Evolutionary conservation across 108 stramenopile genomes (phyloP), one percentile per base, ranked within the genome.

Genomic region (Nitzschia sp.): DNA sequence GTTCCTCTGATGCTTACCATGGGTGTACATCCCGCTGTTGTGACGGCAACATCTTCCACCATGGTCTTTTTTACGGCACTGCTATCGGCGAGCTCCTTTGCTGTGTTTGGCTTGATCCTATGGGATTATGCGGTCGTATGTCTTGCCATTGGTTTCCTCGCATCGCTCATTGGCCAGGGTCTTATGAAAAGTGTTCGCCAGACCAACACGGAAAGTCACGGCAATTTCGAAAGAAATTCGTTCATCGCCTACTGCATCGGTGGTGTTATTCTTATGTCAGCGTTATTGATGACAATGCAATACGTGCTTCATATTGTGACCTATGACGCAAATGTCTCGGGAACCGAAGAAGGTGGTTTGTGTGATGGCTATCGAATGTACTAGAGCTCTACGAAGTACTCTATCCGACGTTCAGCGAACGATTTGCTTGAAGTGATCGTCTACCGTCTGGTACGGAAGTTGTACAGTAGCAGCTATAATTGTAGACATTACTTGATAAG

Each of bases 1-100:
- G 97, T 96, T 1, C 97, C 97, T 0, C 69, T 97, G 23, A 94
- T 99, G 96, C 80, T 97, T 11, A 91, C 95, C 48, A 96, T 96
- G 91, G 96, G 96, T 31, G 96, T 95, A 25, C 93, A 96, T 79
- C 98, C 98, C 8, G 77, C 77, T 48, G 96, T 99, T 63, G 87
- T 88, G 1, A 84, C 91, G 2, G 96, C 97, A 1, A 95, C 95
- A 22, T 86, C 87, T 5, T 93, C 95, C 0, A 78, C 82, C 50
- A 99, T 99, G 98, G 92, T 96, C 61, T 76, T 99, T 22, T 96
- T 96, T 77, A 97, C 98, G 19, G 81, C 86, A 25, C 81, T 95
- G 64, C 76, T 90, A 8, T 92, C 96, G 6, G 86, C 96, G 17
- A 93, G 94, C 0, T 93, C 93, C 33, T 99, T 88, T 72, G 78